Percentiles rank a stretch among this genome's conserved stretches.
Evolutionary conservation across 140 eudicot genomes (phyloP).

Genomic region (Senecio squalidus): DNA sequence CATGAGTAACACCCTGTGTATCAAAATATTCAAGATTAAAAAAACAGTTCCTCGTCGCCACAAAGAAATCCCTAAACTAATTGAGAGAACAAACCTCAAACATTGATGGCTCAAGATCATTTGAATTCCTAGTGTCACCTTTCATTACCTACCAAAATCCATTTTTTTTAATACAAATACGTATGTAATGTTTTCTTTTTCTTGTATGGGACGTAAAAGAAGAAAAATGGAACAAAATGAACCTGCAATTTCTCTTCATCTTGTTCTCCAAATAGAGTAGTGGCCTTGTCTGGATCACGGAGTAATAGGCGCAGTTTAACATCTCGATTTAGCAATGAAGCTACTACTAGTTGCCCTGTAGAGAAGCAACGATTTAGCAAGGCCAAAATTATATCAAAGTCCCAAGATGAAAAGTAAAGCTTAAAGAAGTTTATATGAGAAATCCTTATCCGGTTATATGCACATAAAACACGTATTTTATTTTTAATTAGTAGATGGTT

Average conservation of each 20-base stretch:
- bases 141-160: slow-evolving; percentile 68
- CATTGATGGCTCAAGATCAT: slow-evolving; percentile 70
- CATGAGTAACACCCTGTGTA: slow-evolving; percentile 86
- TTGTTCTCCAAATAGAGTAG: slow-evolving; percentile 74
- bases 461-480: neutral
- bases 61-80: slow-evolving; percentile 4
- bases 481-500: neutral
- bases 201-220: neutral
- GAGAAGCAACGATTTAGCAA: neutral
- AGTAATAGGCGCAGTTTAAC: slow-evolving; percentile 63
- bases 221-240: neutral
- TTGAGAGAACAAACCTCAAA: slow-evolving; percentile 61
- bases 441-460: no score
- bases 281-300: slow-evolving; percentile 86
- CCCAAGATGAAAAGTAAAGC: no score
- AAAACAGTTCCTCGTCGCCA: neutral
- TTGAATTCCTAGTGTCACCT: slow-evolving; percentile 80
- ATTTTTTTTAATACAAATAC: slow-evolving; percentile 16
- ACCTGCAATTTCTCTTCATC: slow-evolving; percentile 83
- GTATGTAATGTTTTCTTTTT: neutral
- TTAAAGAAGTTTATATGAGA: no score
- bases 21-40: slow-evolving; percentile 15
- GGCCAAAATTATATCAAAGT: neutral
- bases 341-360: slow-evolving; percentile 86
- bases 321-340: slow-evolving; percentile 68